phyloP scores from a whole-genome alignment of 352 stramenopile genomes.

The Globisporangium okanoganense region DNA sequence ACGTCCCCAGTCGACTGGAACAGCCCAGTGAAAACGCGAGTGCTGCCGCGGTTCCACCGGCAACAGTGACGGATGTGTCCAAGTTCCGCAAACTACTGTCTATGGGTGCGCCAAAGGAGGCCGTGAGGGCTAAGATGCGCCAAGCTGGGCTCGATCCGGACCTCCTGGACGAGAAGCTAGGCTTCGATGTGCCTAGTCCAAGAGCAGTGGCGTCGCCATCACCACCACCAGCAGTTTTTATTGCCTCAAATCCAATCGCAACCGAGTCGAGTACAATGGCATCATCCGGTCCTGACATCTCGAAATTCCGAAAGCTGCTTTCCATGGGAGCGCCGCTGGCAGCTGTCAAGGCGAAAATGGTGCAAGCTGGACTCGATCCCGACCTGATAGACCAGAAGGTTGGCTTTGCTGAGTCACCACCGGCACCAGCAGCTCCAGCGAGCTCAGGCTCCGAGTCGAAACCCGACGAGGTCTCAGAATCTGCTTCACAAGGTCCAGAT shows the following conservation, averaged over 20 bases:
- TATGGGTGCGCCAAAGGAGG: constrained; percentile 78
- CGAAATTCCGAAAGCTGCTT: constrained; percentile 62
- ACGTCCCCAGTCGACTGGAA: constrained; percentile 16
- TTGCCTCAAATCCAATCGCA: neutral
- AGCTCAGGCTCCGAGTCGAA: neutral
- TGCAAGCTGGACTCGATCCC: constrained; percentile 51
- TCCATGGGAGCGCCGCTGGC: constrained; percentile 55
- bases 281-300: constrained; percentile 21
- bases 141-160: constrained; percentile 58
- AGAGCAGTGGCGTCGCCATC: constrained; percentile 31
- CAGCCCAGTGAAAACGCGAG: neutral
- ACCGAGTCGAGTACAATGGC: neutral
- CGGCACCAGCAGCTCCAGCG: neutral
- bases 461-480: constrained; percentile 11
- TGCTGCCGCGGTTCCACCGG: neutral
- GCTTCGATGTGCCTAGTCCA: constrained; percentile 51
- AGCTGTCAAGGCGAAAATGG: constrained; percentile 68
- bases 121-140: constrained; percentile 62
- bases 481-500: constrained; percentile 17
- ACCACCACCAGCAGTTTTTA: neutral
- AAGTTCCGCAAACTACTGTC: constrained; percentile 92
- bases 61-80: constrained; percentile 27
- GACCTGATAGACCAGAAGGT: constrained; percentile 35
- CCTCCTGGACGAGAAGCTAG: constrained; percentile 43
- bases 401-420: neutral